A percentile compares a stretch with the other conserved stretches of the same genome.
These are phyloP conservation scores for Colletotrichum echinochloae DNA, from an alignment of 2,329 filamentous ascomycete genomes.

Conservation along the genomic window DNA sequence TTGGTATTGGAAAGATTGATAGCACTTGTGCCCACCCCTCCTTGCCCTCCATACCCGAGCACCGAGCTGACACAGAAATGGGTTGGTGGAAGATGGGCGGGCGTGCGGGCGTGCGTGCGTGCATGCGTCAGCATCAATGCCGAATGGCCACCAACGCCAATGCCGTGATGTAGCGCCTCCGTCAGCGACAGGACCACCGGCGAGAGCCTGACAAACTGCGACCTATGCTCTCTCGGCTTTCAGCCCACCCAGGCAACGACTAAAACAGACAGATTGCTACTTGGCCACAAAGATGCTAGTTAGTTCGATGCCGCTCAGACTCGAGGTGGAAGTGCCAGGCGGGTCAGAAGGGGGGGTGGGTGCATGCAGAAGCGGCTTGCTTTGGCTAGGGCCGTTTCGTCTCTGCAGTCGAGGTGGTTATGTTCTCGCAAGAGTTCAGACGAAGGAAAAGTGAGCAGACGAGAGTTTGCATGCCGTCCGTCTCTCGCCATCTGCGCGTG, in stretches of 20 bases:
- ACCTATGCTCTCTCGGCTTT: too few species aligned
- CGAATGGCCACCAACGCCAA: slow-evolving; percentile 37
- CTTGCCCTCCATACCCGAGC: background rate
- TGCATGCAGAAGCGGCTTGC: slow-evolving; percentile 26
- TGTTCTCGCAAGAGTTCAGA: background rate
- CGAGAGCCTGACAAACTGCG: background rate
- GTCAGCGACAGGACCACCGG: slow-evolving; percentile 11
- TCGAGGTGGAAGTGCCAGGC: slow-evolving; percentile 3
- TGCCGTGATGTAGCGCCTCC: slow-evolving; percentile 19
- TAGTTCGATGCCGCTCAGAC: slow-evolving; percentile 6
- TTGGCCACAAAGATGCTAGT: slow-evolving; percentile 6
- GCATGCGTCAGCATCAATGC: background rate
- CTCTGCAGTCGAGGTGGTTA: background rate
- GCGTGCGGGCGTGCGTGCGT: slow-evolving; percentile 11
- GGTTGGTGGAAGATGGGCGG: slow-evolving; percentile 15
- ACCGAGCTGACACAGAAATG: background rate
- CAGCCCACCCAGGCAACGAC: background rate
- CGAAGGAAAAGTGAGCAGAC: slow-evolving; percentile 13
- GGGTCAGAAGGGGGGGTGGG: slow-evolving; percentile 24
- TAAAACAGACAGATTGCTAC: background rate
- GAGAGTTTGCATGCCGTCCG: slow-evolving; percentile 2
- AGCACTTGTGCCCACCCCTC: background rate
- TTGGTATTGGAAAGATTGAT: background rate
- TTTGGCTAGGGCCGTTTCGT: slow-evolving; percentile 37
- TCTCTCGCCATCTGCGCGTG: slow-evolving; percentile 9